A percentile compares a stretch with the other conserved stretches of the same genome.
Evolutionary conservation across 176 grass and related monocot species (phyloP).

Genomic region (Raddia guianensis): DNA sequence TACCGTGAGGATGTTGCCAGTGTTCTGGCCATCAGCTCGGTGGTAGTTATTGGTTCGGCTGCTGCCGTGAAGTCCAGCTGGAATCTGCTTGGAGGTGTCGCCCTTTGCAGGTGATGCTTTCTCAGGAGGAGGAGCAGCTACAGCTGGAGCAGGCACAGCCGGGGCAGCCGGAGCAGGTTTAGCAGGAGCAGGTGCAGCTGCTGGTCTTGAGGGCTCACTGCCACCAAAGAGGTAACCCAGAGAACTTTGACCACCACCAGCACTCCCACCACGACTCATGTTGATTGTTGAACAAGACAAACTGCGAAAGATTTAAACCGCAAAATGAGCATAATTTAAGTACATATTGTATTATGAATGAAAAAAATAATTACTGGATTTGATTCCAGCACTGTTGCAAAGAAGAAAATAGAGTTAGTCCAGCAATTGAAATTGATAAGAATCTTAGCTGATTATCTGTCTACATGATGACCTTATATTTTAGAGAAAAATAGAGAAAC

Average conservation of each 20-base stretch:
- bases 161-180: neutral
- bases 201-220: constrained; percentile 46
- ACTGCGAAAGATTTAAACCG: constrained; percentile 20
- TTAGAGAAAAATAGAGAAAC: neutral
- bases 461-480: neutral
- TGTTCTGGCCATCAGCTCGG: constrained; percentile 68
- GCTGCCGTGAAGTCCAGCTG: constrained; percentile 57
- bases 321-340: constrained; percentile 1
- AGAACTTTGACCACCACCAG: constrained; percentile 62
- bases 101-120: constrained; percentile 30
- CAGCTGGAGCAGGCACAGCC: neutral
- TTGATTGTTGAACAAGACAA: constrained; percentile 28
- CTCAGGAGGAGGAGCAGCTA: constrained; percentile 47
- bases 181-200: neutral
- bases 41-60: constrained; percentile 54
- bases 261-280: constrained; percentile 69
- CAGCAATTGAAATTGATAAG: neutral
- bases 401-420: neutral
- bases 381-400: neutral
- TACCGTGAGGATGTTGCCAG: constrained; percentile 72
- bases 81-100: constrained; percentile 49
- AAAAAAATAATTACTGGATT: neutral
- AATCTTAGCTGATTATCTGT: neutral
- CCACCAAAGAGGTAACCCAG: constrained; percentile 67
- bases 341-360: neutral